phyloP scores from a whole-genome alignment of 2,329 filamentous ascomycete genomes.

The Thermothelomyces thermophilus region DNA sequence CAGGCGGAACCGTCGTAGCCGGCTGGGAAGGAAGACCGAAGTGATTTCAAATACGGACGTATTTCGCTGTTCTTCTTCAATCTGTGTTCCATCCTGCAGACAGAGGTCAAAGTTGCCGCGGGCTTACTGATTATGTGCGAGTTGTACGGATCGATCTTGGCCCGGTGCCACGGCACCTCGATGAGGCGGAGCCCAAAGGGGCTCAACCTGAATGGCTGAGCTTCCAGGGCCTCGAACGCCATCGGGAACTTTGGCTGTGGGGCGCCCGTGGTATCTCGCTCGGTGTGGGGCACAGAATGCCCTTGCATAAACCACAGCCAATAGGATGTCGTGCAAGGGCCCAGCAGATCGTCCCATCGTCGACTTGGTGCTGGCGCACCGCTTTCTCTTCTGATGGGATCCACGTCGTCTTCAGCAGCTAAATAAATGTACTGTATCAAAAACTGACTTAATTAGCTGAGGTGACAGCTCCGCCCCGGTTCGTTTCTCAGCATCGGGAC shows the following conservation, averaged over 20 bases:
- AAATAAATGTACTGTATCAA: too few species aligned
- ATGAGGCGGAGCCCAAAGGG: neutral
- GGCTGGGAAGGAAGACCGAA: neutral
- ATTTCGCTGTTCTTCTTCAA: neutral
- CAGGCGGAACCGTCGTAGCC: neutral
- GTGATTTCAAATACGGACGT: neutral
- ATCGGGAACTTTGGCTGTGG: neutral
- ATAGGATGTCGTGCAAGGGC: neutral
- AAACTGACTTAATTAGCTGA: too few species aligned
- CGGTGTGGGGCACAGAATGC: conserved; percentile 3
- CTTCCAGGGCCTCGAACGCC: too few species aligned
- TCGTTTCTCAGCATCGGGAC: too few species aligned
- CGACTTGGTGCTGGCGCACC: too few species aligned
- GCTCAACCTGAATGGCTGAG: neutral
- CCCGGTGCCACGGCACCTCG: neutral
- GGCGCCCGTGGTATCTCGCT: neutral
- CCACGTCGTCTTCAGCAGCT: too few species aligned
- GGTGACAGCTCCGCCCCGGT: too few species aligned
- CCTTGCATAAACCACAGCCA: conserved; percentile 5
- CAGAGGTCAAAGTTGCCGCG: neutral
- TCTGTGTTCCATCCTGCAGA: neutral
- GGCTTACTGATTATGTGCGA: neutral
- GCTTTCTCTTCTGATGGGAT: too few species aligned
- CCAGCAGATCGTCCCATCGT: too few species aligned
- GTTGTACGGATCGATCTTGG: neutral